phyloP scores from a whole-genome alignment of 805 yeast species.

The Pichia heedii region DNA sequence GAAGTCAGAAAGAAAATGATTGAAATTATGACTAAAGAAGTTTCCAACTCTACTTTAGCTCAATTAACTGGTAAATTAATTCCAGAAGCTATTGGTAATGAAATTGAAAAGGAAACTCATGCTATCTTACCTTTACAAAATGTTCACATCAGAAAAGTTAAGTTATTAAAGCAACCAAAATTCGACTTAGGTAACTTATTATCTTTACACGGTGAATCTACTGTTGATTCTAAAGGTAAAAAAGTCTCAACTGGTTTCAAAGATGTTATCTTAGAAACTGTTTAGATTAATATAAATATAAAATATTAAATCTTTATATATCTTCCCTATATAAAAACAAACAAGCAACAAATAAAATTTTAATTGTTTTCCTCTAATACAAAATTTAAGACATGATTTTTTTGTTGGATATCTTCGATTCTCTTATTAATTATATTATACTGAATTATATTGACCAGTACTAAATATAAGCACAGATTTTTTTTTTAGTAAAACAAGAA shows the following conservation, averaged over 20 bases:
- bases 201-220: slow-evolving; percentile 94
- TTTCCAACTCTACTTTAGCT: slow-evolving; percentile 86
- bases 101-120: slow-evolving; percentile 93
- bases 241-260: slow-evolving; percentile 92
- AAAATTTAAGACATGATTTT: too few relatives aligned
- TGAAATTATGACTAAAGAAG: slow-evolving; percentile 96
- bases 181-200: slow-evolving; percentile 94
- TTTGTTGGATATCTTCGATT: too few relatives aligned
- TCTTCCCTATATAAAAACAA: slow-evolving; percentile 7
- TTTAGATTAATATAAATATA: slow-evolving; percentile 39
- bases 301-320: slow-evolving; percentile 5
- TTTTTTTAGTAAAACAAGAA: background rate
- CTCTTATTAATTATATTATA: too few relatives aligned
- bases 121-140: slow-evolving; percentile 95
- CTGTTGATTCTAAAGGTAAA: slow-evolving; percentile 95
- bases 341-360: background rate
- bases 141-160: slow-evolving; percentile 98
- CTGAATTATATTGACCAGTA: too few relatives aligned
- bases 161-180: slow-evolving; percentile 97
- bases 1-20: slow-evolving; percentile 95
- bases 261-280: slow-evolving; percentile 97
- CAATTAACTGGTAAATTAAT: slow-evolving; percentile 95
- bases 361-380: too few relatives aligned
- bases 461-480: too few relatives aligned
- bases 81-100: slow-evolving; percentile 98